Evolutionary conservation across 495 filamentous ascomycete species (phyloP).

Genomic region (Haplographium delicatum): DNA sequence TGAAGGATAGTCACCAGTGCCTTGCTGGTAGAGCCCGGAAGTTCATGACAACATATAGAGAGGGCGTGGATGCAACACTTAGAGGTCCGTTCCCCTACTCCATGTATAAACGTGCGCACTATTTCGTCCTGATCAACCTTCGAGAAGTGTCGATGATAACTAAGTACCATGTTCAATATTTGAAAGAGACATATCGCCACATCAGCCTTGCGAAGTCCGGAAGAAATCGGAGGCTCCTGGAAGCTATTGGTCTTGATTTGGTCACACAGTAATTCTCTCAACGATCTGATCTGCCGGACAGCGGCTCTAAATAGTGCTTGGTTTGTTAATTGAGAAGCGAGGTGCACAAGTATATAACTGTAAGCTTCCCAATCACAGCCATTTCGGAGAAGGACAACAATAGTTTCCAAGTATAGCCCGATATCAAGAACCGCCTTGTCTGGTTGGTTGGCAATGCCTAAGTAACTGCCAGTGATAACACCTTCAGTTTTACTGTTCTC

Average conservation of each 20-base stretch:
- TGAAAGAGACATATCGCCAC: slow-evolving; percentile 85
- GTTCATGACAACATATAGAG: slow-evolving; percentile 88
- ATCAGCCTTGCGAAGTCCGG: slow-evolving; percentile 79
- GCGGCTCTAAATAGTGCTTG: slow-evolving; percentile 74
- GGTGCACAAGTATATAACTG: slow-evolving; percentile 80
- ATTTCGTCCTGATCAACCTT: slow-evolving; percentile 86
- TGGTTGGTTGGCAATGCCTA: slow-evolving; percentile 17
- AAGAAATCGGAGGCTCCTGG: slow-evolving; percentile 65
- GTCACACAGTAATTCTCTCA: slow-evolving; percentile 75
- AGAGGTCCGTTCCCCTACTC: slow-evolving; percentile 79
- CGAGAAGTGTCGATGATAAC: slow-evolving; percentile 78
- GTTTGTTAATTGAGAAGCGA: slow-evolving; percentile 86
- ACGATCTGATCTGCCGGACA: slow-evolving; percentile 63
- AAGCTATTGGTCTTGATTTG: slow-evolving; percentile 71
- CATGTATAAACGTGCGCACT: slow-evolving; percentile 75
- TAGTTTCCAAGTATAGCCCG: slow-evolving; percentile 67
- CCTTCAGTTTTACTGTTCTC: background rate
- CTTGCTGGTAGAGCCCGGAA: slow-evolving; percentile 77
- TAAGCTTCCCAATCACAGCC: slow-evolving; percentile 91
- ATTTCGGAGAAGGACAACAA: slow-evolving; percentile 68
- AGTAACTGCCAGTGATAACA: slow-evolving; percentile 36
- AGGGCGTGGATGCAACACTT: slow-evolving; percentile 92
- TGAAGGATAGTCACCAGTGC: slow-evolving; percentile 76
- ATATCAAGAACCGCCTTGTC: slow-evolving; percentile 49
- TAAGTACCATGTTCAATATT: slow-evolving; percentile 73